A percentile compares a stretch with the other conserved stretches of the same genome.
phyloP scores from a whole-genome alignment of 2,329 filamentous ascomycete genomes.

The Eutypella sp. region DNA sequence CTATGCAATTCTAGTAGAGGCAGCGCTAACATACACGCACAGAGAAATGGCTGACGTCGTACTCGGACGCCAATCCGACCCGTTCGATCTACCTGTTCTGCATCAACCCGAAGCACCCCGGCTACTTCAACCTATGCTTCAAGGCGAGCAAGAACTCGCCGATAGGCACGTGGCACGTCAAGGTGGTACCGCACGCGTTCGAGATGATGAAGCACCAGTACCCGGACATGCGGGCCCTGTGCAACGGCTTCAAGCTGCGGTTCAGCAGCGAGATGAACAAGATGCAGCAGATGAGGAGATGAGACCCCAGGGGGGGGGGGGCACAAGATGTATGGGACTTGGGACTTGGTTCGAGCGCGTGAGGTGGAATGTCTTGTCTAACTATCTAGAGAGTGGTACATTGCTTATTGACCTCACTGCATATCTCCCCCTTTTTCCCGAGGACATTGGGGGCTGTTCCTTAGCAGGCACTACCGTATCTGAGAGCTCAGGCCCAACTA shows the following conservation, averaged over 20 bases:
- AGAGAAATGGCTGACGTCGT: conserved; percentile 96
- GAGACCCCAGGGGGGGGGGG: neutral
- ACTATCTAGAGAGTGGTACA: too few species aligned
- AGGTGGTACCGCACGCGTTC: conserved; percentile 88
- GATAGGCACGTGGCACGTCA: conserved; percentile 77
- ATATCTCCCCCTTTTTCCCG: too few species aligned
- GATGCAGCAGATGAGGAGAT: conserved; percentile 39
- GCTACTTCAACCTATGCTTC: conserved; percentile 95
- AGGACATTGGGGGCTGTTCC: too few species aligned
- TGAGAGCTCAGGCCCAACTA: too few species aligned
- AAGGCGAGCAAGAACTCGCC: conserved; percentile 75
- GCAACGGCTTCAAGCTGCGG: conserved; percentile 93
- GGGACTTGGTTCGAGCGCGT: too few species aligned
- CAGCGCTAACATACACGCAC: conserved; percentile 16
- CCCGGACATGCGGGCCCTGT: conserved; percentile 89
- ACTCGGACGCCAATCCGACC: conserved; percentile 92
- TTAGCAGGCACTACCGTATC: too few species aligned
- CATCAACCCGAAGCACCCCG: conserved; percentile 84
- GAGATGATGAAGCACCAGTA: conserved; percentile 86
- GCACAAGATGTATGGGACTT: too few species aligned
- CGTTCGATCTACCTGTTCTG: conserved; percentile 95
- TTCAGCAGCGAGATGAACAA: conserved; percentile 63
- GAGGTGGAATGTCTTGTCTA: too few species aligned
- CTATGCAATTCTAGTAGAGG: neutral
- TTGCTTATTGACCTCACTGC: too few species aligned